These are phyloP conservation scores for Colletotrichum sp. DNA, from an alignment of 2,329 filamentous ascomycete species.

Conservation along the genomic window DNA sequence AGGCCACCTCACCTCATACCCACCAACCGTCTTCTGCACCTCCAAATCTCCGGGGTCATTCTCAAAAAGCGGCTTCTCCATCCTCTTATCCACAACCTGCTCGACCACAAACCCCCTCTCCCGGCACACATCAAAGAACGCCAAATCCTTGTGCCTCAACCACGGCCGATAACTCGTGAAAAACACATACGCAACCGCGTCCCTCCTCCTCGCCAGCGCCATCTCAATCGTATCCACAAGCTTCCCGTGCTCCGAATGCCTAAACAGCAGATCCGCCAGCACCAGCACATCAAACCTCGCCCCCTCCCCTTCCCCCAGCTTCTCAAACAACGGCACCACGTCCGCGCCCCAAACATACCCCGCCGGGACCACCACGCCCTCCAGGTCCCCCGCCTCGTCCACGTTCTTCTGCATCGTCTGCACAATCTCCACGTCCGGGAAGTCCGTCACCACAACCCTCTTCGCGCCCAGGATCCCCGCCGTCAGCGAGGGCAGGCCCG, in stretches of 20 bases:
- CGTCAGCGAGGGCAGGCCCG: conserved; percentile 82
- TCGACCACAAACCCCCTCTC: conserved; percentile 76
- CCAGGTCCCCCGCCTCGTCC: conserved; percentile 43
- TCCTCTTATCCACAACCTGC: conserved; percentile 79
- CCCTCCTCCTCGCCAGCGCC: conserved; percentile 62
- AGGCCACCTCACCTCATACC: conserved; percentile 75
- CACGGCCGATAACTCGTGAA: conserved; percentile 95
- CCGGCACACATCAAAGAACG: conserved; percentile 81
- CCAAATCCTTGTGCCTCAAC: conserved; percentile 83
- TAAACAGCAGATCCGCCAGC: conserved; percentile 88
- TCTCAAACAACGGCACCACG: conserved; percentile 59
- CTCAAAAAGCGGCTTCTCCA: conserved; percentile 90
- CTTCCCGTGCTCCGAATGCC: conserved; percentile 84
- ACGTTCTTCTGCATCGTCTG: conserved; percentile 82
- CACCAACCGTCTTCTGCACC: conserved; percentile 81
- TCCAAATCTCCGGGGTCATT: conserved; percentile 85
- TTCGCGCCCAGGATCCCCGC: conserved; percentile 75
- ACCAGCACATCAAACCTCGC: conserved; percentile 79
- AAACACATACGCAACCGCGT: conserved; percentile 79
- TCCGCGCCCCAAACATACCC: conserved; percentile 87
- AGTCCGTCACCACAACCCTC: conserved; percentile 83
- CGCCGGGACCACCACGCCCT: conserved; percentile 56
- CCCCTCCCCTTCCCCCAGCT: conserved; percentile 44
- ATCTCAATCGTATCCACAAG: conserved; percentile 74
- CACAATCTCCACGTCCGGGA: conserved; percentile 84